Evolutionary conservation across 768 basidiomycete species (phyloP), one percentile per base, ranked within the genome.

Genomic region (Hypsizygus marmoreus): DNA sequence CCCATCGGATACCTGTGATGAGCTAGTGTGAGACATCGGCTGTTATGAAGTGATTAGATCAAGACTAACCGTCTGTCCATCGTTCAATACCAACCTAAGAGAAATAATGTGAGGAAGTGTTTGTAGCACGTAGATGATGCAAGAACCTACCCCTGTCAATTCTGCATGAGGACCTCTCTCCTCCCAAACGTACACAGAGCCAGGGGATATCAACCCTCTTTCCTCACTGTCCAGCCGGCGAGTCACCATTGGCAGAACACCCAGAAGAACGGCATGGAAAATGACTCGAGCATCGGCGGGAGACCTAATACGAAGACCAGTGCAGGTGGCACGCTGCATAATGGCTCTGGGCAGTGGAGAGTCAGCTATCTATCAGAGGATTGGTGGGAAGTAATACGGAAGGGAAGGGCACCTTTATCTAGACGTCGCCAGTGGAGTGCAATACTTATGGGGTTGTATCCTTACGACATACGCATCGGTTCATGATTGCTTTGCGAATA

Each of bases 131-230:
- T 34, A 35, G 29, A 22, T 22, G 16, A 31, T n/a, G n/a, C n/a
- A n/a, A 39, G 3, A 29, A 68, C 78, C 61, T 66, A 88, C 86
- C 51, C 87, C 86, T 47, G 84, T 86, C 22, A 85, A 70, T 51
- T 88, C 88, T 38, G 83, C 73, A 46, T 84, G 80, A 30, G 85
- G 79, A 0, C 82, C 82, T 43, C 89, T 75, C 64, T 91, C 89
- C 60, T 91, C 89, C 88, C 88, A 91, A 12, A 91, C 88, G 56
- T 87, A 91, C 6, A 90, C 83, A 40, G 80, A 81, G 14, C 89
- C 89, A 6, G 88, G 77, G n/a, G 75, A 60, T 44, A 91, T 88
- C 45, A 78, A 64, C 29, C 84, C 75, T 42, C 89, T 73, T 63
- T 91, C 89, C 50, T 87, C 86, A 13, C 81, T 80, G 65, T 88